phyloP scores from a whole-genome alignment of 306 rosid species.

The Malus asiatica region DNA sequence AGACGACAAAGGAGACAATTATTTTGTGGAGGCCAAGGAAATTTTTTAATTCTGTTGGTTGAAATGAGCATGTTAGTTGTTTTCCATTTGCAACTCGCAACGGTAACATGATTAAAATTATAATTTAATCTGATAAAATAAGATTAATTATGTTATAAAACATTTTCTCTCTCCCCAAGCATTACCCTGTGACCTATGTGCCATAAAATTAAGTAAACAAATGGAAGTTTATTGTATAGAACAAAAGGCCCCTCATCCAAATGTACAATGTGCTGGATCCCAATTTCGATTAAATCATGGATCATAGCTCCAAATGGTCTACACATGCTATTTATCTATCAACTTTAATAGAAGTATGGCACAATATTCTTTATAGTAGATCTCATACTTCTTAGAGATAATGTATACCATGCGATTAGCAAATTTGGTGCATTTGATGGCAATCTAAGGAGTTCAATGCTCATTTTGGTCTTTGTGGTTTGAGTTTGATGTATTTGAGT shows the following conservation, averaged over 20 bases:
- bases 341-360: not conserved
- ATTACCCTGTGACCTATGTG: not conserved
- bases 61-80: constrained; percentile 30
- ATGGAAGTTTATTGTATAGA: not conserved
- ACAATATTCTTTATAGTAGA: no score
- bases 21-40: not conserved
- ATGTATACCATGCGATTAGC: not conserved
- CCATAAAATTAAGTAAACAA: not conserved
- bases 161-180: constrained; percentile 3
- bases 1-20: constrained; percentile 19
- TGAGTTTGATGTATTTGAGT: not conserved
- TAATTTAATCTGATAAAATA: not conserved
- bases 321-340: not conserved
- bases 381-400: not conserved
- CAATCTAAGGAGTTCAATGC: not conserved
- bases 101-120: constrained; percentile 14
- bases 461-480: not conserved
- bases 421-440: not conserved
- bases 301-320: not conserved
- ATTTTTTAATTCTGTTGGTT: constrained; percentile 10
- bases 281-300: no score
- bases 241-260: not conserved
- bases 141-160: not conserved
- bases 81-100: constrained; percentile 34
- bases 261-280: not conserved